Conservation (phyloP, 2,329 filamentous ascomycete species). For the Saccharata proteae region DNA sequence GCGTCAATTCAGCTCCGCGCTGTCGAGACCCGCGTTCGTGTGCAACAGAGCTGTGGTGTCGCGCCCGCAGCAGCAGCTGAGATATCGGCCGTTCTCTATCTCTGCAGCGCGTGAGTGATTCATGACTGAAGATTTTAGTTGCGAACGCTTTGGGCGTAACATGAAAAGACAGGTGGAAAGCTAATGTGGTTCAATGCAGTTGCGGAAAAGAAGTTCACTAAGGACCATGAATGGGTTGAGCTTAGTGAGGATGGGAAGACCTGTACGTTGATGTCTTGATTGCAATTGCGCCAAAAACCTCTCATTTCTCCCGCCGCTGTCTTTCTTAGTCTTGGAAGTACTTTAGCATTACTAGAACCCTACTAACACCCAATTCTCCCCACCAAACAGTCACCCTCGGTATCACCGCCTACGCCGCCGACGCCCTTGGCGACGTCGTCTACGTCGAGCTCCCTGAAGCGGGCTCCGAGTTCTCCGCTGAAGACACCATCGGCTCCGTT, state of each 20-base stretch:
- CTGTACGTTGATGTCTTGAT: constrained; percentile 36
- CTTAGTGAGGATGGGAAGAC: constrained; percentile 70
- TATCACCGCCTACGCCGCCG: constrained; percentile 83
- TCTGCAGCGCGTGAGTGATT: constrained; percentile 21
- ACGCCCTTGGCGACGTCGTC: constrained; percentile 89
- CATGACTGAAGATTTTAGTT: too few relatives aligned
- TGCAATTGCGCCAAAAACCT: constrained; percentile 1
- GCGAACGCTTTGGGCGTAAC: neutral
- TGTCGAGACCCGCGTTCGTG: constrained; percentile 11
- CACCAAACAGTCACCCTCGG: constrained; percentile 50
- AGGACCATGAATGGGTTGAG: constrained; percentile 98
- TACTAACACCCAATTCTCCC: constrained; percentile 2
- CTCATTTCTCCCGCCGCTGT: constrained; percentile 13
- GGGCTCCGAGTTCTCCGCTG: constrained; percentile 55
- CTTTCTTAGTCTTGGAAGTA: neutral
- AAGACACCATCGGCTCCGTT: constrained; percentile 84
- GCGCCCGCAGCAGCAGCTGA: constrained; percentile 9
- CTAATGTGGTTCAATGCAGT: constrained; percentile 27
- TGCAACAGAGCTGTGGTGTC: constrained; percentile 14
- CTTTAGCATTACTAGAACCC: constrained; percentile 1
- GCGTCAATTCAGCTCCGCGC: constrained; percentile 21
- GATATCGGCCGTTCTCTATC: constrained; percentile 26
- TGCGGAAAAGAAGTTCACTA: constrained; percentile 74
- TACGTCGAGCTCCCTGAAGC: constrained; percentile 83
- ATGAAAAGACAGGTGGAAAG: neutral